phyloP scores from a whole-genome alignment of 176 grass and related monocot genomes.

The Phoenix dactylifera region DNA sequence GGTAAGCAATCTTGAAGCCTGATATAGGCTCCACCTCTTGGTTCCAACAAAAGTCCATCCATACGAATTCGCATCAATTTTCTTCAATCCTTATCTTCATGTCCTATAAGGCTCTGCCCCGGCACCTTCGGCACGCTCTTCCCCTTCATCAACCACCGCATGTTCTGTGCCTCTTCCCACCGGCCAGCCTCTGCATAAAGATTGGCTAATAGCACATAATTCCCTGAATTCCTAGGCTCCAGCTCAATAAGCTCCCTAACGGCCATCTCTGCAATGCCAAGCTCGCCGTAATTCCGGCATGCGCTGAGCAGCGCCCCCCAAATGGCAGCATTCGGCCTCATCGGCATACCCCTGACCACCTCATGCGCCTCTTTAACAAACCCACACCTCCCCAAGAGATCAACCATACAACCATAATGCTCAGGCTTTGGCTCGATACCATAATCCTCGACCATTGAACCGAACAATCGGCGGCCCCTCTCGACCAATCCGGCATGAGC shows the following conservation, averaged over 20 bases:
- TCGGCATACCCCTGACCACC: conserved; percentile 33
- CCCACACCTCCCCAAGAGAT: conserved; percentile 50
- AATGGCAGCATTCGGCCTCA: conserved; percentile 44
- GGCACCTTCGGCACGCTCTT: conserved; percentile 43
- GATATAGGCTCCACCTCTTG: no score
- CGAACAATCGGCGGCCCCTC: conserved; percentile 33
- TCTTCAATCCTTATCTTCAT: no score
- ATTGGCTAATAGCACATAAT: conserved; percentile 49
- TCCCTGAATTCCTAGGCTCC: conserved; percentile 53
- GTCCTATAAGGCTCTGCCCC: conserved; percentile 35
- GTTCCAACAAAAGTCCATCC: no score
- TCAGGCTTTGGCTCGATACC: conserved; percentile 25
- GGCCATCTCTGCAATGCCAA: conserved; percentile 37
- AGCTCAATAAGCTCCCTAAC: conserved; percentile 56
- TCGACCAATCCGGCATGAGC: conserved; percentile 38
- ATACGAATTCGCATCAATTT: no score
- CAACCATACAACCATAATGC: conserved; percentile 55
- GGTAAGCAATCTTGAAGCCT: no score
- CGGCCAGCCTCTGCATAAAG: conserved; percentile 38
- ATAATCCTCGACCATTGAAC: conserved; percentile 27
- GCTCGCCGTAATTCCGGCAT: conserved; percentile 30
- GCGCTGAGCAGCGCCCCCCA: conserved; percentile 48
- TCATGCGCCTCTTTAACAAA: conserved; percentile 33
- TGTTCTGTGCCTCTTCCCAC: conserved; percentile 42
- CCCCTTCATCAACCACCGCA: conserved; percentile 42